Percentiles rank a stretch among this genome's conserved stretches.
phyloP scores from a whole-genome alignment of 2,329 filamentous ascomycete genomes.

The Fusarium concolor region DNA sequence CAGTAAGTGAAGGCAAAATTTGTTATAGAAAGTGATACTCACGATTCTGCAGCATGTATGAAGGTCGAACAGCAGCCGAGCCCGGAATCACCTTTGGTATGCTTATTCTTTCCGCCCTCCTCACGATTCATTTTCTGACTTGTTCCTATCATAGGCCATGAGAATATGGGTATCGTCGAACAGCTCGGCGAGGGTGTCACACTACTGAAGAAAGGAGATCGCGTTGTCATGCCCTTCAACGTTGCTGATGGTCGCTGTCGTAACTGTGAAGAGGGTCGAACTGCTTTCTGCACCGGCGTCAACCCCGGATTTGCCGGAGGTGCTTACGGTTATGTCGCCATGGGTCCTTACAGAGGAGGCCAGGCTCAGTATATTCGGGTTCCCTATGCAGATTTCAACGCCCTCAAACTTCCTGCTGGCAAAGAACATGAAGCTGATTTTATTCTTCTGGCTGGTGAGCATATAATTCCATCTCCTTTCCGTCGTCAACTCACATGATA shows the following conservation, averaged over 20 bases:
- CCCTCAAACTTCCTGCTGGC: slow-evolving; percentile 69
- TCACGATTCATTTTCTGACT: no score
- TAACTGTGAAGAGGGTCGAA: slow-evolving; percentile 73
- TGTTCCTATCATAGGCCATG: slow-evolving; percentile 55
- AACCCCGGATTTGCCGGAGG: slow-evolving; percentile 54
- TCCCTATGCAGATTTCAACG: slow-evolving; percentile 76
- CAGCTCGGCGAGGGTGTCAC: slow-evolving; percentile 69
- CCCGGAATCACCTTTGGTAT: slow-evolving; percentile 69
- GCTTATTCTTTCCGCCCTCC: no score
- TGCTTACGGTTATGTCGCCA: slow-evolving; percentile 66
- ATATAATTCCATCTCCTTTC: slow-evolving; percentile 44
- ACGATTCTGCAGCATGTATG: slow-evolving; percentile 65
- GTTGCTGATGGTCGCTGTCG: slow-evolving; percentile 72
- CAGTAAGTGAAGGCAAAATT: slow-evolving; percentile 49
- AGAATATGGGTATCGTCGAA: slow-evolving; percentile 70
- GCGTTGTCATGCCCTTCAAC: slow-evolving; percentile 74
- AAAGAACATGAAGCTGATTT: slow-evolving; percentile 72
- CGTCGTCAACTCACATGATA: slow-evolving; percentile 46
- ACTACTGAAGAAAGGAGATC: slow-evolving; percentile 70
- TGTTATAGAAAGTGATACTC: background rate
- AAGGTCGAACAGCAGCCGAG: slow-evolving; percentile 72
- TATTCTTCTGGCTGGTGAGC: slow-evolving; percentile 57
- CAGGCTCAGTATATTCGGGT: slow-evolving; percentile 74
- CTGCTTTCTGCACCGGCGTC: slow-evolving; percentile 72
- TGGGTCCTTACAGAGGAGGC: slow-evolving; percentile 64